Percentiles rank a stretch among this genome's conserved stretches.
These are phyloP conservation scores for Apiosordaria backusii DNA, from an alignment of 495 filamentous ascomycete species.

Conservation along the genomic window DNA sequence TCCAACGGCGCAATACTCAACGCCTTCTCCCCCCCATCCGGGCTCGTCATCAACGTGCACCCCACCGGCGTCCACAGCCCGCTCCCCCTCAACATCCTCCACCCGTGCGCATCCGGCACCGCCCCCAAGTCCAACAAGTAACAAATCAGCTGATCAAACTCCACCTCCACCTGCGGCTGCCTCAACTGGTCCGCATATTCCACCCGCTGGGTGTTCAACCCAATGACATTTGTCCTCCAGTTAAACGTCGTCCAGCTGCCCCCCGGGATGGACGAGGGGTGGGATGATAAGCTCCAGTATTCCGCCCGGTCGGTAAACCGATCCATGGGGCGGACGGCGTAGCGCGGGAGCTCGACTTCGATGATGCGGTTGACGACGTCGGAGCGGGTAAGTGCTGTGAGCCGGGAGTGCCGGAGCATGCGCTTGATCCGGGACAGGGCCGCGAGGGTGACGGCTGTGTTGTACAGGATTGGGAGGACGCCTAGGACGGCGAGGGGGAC, in stretches of 20 bases:
- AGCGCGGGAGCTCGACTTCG: constrained; percentile 62
- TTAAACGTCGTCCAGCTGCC: constrained; percentile 63
- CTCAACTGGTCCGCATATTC: constrained; percentile 63
- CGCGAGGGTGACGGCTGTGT: constrained; percentile 49
- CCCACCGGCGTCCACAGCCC: constrained; percentile 63
- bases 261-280: constrained; percentile 51
- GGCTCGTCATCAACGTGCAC: constrained; percentile 54
- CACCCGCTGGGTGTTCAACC: constrained; percentile 55
- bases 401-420: constrained; percentile 49
- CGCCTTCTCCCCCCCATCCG: constrained; percentile 49
- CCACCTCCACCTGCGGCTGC: constrained; percentile 62
- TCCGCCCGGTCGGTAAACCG: constrained; percentile 46
- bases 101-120: constrained; percentile 55
- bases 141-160: constrained; percentile 57
- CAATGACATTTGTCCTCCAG: constrained; percentile 59
- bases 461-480: constrained; percentile 66
- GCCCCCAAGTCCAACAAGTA: constrained; percentile 63
- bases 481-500: constrained; percentile 63
- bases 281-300: constrained; percentile 53
- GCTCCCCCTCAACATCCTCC: constrained; percentile 53
- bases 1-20: constrained; percentile 56
- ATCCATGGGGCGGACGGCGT: constrained; percentile 58
- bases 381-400: constrained; percentile 56
- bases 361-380: constrained; percentile 62
- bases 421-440: constrained; percentile 56